Evolutionary conservation across 495 filamentous ascomycete genomes (phyloP).

Genomic region (Penicillium malachiteum): DNA sequence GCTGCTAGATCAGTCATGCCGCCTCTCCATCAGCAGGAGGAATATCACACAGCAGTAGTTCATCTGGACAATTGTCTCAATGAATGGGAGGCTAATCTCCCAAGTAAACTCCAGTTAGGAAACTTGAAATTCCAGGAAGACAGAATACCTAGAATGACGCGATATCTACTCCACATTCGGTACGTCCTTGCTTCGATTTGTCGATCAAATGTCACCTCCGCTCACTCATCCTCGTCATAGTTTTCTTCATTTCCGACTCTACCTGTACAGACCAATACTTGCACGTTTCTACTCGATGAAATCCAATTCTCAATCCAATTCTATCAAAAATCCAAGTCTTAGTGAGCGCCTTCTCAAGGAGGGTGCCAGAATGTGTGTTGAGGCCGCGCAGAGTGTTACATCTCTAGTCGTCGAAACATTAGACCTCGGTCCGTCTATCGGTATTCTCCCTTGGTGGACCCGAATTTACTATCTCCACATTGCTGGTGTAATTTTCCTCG

Average conservation of each 20-base stretch:
- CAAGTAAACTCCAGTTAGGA: slow-evolving; percentile 9
- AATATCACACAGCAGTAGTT: slow-evolving; percentile 20
- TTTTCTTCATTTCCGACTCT: slow-evolving; percentile 17
- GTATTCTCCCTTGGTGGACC: slow-evolving; percentile 24
- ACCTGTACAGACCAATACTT: slow-evolving; percentile 23
- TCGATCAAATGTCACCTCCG: too few relatives aligned
- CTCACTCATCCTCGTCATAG: slow-evolving; percentile 4
- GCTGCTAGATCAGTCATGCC: slow-evolving; percentile 10
- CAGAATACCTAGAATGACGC: slow-evolving; percentile 8
- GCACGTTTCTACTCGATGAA: slow-evolving; percentile 22
- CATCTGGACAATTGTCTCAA: slow-evolving; percentile 23
- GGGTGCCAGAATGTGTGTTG: slow-evolving; percentile 21
- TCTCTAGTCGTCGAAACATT: slow-evolving; percentile 16
- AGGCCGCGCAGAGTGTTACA: slow-evolving; percentile 17
- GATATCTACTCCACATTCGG: slow-evolving; percentile 24
- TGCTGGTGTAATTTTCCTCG: slow-evolving; percentile 21
- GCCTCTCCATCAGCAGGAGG: slow-evolving; percentile 19
- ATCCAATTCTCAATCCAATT: background rate
- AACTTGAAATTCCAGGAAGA: slow-evolving; percentile 12
- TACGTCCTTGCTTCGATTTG: slow-evolving; percentile 6
- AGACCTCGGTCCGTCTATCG: slow-evolving; percentile 14
- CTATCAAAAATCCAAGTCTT: slow-evolving; percentile 14
- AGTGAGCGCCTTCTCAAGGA: slow-evolving; percentile 18
- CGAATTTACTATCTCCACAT: slow-evolving; percentile 29
- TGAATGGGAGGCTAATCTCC: slow-evolving; percentile 23